Percentiles rank a stretch among this genome's conserved stretches.
phyloP scores from a whole-genome alignment of 768 basidiomycete species.

The Pleurotus giganteus region DNA sequence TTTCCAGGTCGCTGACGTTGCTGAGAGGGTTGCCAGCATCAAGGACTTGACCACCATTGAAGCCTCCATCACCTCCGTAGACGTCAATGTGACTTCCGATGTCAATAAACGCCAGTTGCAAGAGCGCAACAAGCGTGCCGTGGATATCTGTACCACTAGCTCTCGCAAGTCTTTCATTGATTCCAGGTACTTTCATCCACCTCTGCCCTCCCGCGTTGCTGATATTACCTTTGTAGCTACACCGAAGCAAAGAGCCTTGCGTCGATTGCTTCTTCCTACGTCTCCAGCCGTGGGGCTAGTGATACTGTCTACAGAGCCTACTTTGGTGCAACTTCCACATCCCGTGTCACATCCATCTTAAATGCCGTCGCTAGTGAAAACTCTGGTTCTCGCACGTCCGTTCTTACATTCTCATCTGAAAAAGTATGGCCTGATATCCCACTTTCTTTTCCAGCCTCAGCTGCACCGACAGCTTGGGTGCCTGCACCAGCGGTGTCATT shows the following conservation, averaged over 20 bases:
- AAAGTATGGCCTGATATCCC: neutral
- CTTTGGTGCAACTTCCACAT: conserved; percentile 36
- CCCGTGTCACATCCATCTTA: conserved; percentile 30
- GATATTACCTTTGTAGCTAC: conserved; percentile 23
- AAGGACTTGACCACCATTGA: conserved; percentile 25
- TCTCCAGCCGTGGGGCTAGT: conserved; percentile 31
- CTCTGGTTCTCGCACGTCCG: conserved; percentile 36
- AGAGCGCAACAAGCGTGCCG: conserved; percentile 34
- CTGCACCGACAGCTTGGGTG: conserved; percentile 38
- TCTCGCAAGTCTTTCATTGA: conserved; percentile 37
- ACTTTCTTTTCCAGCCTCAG: conserved; percentile 27
- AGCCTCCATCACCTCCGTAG: conserved; percentile 24
- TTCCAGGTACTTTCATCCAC: conserved; percentile 24
- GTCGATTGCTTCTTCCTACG: conserved; percentile 28
- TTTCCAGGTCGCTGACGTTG: conserved; percentile 31
- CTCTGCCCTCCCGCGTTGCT: neutral
- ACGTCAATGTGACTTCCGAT: conserved; percentile 34
- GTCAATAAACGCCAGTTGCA: conserved; percentile 30
- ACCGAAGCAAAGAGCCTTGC: conserved; percentile 40
- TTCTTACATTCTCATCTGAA: neutral
- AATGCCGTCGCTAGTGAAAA: conserved; percentile 39
- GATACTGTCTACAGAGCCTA: conserved; percentile 39
- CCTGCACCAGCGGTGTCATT: conserved; percentile 37
- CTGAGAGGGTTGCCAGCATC: conserved; percentile 16
- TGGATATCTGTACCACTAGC: conserved; percentile 33